Conservation (phyloP, 169 alveolate species). For the Theileria equi region DNA sequence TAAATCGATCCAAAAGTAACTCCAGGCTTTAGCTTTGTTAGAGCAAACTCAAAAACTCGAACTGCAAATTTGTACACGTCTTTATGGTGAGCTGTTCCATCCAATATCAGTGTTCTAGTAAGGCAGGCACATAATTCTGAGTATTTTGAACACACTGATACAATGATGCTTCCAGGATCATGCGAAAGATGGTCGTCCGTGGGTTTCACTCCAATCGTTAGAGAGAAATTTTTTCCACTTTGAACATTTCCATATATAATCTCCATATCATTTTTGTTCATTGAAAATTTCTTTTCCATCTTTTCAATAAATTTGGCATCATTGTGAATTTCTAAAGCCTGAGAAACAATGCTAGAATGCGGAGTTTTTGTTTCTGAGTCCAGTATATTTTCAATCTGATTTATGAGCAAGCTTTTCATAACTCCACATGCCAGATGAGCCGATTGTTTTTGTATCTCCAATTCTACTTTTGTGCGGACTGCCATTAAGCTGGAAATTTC, state of each 20-base stretch:
- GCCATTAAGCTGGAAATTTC: slow-evolving; percentile 32
- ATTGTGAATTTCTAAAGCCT: slow-evolving; percentile 60
- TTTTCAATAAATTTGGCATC: slow-evolving; percentile 67
- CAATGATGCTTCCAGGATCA: slow-evolving; percentile 71
- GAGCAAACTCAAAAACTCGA: slow-evolving; percentile 59
- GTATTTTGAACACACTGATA: slow-evolving; percentile 72
- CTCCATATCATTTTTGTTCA: slow-evolving; percentile 68
- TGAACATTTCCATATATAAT: slow-evolving; percentile 74
- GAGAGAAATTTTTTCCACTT: slow-evolving; percentile 70
- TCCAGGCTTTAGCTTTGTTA: slow-evolving; percentile 56
- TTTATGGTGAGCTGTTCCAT: slow-evolving; percentile 69
- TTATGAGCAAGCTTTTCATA: slow-evolving; percentile 67
- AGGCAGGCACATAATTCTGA: slow-evolving; percentile 71
- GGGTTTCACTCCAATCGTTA: slow-evolving; percentile 67
- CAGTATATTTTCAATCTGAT: slow-evolving; percentile 72
- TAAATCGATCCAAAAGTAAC: slow-evolving; percentile 65
- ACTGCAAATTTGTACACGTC: slow-evolving; percentile 68
- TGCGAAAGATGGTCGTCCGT: slow-evolving; percentile 67
- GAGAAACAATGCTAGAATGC: slow-evolving; percentile 65
- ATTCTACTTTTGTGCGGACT: slow-evolving; percentile 41
- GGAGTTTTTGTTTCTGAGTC: slow-evolving; percentile 72
- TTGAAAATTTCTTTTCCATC: slow-evolving; percentile 63
- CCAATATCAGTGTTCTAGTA: slow-evolving; percentile 72
- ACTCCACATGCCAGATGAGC: slow-evolving; percentile 72
- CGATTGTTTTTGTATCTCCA: slow-evolving; percentile 68